These are phyloP conservation scores for Trichoderma sp. DNA, from an alignment of 2,329 filamentous ascomycete genomes.

Conservation along the genomic window DNA sequence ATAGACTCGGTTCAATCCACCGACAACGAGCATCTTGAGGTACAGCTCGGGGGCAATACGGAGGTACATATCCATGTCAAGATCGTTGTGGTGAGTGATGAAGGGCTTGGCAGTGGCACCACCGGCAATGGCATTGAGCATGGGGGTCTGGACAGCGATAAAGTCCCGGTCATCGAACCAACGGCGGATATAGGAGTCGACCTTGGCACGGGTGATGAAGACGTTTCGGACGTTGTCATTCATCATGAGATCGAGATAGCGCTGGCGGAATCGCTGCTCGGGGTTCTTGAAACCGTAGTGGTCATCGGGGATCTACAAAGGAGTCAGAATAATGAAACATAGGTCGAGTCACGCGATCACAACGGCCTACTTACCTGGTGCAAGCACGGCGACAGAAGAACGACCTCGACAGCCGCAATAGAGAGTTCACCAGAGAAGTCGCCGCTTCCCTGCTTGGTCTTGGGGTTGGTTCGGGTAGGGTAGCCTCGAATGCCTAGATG, in stretches of 20 bases:
- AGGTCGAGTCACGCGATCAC: not conserved
- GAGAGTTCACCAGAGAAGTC: constrained; percentile 72
- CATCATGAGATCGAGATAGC: constrained; percentile 96
- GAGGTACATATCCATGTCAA: constrained; percentile 92
- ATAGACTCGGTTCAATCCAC: constrained; percentile 90
- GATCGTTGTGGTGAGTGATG: constrained; percentile 91
- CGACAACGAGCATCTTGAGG: constrained; percentile 93
- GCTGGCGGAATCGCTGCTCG: constrained; percentile 88
- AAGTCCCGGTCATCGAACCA: constrained; percentile 90
- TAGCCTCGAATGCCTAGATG: constrained; percentile 30
- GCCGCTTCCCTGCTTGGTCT: constrained; percentile 79
- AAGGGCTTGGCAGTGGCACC: constrained; percentile 94
- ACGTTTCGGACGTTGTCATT: constrained; percentile 82
- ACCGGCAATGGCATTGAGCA: constrained; percentile 94
- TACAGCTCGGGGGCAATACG: constrained; percentile 93
- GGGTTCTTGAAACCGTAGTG: constrained; percentile 95
- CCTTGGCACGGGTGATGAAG: constrained; percentile 81
- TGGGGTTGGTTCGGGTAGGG: constrained; percentile 69
- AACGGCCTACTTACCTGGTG: constrained; percentile 51
- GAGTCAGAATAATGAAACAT: not conserved
- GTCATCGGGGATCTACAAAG: constrained; percentile 62
- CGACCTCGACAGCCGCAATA: constrained; percentile 83
- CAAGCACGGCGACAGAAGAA: constrained; percentile 84
- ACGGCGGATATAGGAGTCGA: constrained; percentile 81
- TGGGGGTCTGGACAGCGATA: constrained; percentile 91